These are phyloP conservation scores for Fusarium sp. DNA, from an alignment of 2,329 filamentous ascomycete genomes.

Conservation along the genomic window DNA sequence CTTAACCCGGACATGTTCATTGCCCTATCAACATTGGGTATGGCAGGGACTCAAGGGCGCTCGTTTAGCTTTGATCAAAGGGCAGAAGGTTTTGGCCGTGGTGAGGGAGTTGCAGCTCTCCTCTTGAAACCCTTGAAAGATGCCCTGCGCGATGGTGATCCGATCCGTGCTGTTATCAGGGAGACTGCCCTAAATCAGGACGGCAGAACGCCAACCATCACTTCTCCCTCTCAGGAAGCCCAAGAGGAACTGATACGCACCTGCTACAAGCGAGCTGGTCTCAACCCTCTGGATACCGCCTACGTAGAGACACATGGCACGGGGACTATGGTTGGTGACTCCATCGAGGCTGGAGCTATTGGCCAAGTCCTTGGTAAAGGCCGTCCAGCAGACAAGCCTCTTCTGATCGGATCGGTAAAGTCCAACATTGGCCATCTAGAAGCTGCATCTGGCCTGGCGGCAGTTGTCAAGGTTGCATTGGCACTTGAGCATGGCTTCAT, in stretches of 20 bases:
- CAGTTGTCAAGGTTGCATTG: too few relatives aligned
- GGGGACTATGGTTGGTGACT: neutral
- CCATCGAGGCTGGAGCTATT: neutral
- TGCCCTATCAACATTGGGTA: neutral
- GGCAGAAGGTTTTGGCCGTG: slow-evolving; percentile 18
- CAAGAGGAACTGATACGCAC: neutral
- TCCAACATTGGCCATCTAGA: too few relatives aligned
- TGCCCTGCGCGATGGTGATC: neutral
- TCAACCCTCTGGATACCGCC: neutral
- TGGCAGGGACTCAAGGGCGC: too few relatives aligned
- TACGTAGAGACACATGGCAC: slow-evolving; percentile 1
- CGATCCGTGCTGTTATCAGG: slow-evolving; percentile 1
- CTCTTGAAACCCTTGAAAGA: too few relatives aligned
- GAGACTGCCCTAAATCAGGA: neutral
- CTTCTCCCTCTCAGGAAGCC: neutral
- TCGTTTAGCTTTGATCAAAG: slow-evolving; percentile 5
- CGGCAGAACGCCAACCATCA: neutral
- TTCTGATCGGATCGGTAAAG: too few relatives aligned
- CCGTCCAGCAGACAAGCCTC: too few relatives aligned
- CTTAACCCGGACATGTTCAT: slow-evolving; percentile 11
- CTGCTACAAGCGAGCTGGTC: neutral
- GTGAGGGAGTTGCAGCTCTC: slow-evolving; percentile 1
- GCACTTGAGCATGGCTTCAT: too few relatives aligned
- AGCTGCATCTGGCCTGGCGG: too few relatives aligned
- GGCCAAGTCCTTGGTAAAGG: neutral